Evolutionary conservation across 208 protist species (phyloP).

Genomic region (Leishmania tarentolae): DNA sequence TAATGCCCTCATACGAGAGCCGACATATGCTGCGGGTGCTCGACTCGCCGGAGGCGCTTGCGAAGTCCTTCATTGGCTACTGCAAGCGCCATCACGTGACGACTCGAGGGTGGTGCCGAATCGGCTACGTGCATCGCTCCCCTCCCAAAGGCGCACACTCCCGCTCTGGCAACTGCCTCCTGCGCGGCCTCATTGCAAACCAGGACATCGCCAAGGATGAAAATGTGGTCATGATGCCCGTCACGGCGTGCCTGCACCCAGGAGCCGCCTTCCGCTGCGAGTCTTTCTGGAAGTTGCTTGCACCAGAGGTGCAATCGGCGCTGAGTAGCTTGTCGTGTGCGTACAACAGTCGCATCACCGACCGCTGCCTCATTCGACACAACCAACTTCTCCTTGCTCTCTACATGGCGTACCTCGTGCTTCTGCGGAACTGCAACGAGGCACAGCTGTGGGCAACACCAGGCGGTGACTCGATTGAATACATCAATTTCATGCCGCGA

Average conservation of each 20-base stretch:
- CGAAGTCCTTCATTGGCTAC: constrained; percentile 64
- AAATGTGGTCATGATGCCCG: constrained; percentile 76
- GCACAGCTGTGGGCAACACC: constrained; percentile 27
- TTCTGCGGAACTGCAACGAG: constrained; percentile 41
- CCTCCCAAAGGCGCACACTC: constrained; percentile 6
- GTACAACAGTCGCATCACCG: constrained; percentile 65
- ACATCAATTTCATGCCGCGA: constrained; percentile 81
- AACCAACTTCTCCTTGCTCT: constrained; percentile 79
- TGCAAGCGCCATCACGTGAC: constrained; percentile 59
- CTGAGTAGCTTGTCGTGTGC: constrained; percentile 9
- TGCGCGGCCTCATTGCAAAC: constrained; percentile 80
- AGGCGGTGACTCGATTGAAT: constrained; percentile 50
- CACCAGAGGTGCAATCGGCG: constrained; percentile 24
- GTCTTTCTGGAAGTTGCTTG: constrained; percentile 52
- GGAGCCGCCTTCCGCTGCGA: constrained; percentile 46
- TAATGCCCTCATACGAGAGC: constrained; percentile 68
- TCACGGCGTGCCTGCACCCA: constrained; percentile 64
- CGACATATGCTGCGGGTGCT: constrained; percentile 66
- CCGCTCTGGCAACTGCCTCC: constrained; percentile 2
- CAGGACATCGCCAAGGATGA: constrained; percentile 73
- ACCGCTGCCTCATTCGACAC: constrained; percentile 70
- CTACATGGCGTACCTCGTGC: constrained; percentile 77
- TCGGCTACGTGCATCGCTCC: constrained; percentile 54
- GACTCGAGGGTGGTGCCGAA: constrained; percentile 62
- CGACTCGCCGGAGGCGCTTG: constrained; percentile 43